Evolutionary conservation across 306 rosid genomes (phyloP).

Genomic region (Leucaena leucocephala): DNA sequence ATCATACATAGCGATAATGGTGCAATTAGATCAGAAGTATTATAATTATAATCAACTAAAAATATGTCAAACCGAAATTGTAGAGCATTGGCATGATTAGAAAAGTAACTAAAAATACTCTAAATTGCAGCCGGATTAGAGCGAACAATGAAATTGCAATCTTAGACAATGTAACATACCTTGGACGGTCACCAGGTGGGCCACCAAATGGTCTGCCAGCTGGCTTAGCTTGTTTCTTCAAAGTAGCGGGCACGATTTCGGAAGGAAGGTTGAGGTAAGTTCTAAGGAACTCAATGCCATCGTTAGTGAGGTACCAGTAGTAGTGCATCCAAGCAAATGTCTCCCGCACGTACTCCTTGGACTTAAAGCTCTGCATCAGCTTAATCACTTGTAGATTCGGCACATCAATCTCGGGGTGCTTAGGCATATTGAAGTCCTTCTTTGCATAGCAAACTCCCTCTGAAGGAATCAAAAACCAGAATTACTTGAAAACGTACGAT

Average conservation of each 20-base stretch:
- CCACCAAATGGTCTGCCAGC: constrained; percentile 74
- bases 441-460: constrained; percentile 79
- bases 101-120: neutral
- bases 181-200: constrained; percentile 83
- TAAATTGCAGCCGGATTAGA: neutral
- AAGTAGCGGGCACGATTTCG: constrained; percentile 84
- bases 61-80: too few relatives aligned
- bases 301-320: constrained; percentile 84
- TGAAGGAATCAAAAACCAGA: neutral
- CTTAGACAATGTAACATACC: constrained; percentile 38
- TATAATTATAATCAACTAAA: neutral
- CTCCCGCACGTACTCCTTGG: constrained; percentile 82
- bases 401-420: constrained; percentile 87
- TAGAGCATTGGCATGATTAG: neutral
- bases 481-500: neutral
- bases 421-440: constrained; percentile 76
- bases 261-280: constrained; percentile 89
- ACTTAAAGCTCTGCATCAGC: constrained; percentile 93
- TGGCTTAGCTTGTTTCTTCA: constrained; percentile 80
- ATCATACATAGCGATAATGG: neutral
- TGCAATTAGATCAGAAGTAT: neutral
- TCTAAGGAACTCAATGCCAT: constrained; percentile 82
- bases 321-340: constrained; percentile 94
- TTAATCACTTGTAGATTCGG: constrained; percentile 88
- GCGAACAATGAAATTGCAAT: neutral